Evolutionary conservation across 192 early-diverging fungal species (phyloP).

Genomic region (Coemansia sp.): DNA sequence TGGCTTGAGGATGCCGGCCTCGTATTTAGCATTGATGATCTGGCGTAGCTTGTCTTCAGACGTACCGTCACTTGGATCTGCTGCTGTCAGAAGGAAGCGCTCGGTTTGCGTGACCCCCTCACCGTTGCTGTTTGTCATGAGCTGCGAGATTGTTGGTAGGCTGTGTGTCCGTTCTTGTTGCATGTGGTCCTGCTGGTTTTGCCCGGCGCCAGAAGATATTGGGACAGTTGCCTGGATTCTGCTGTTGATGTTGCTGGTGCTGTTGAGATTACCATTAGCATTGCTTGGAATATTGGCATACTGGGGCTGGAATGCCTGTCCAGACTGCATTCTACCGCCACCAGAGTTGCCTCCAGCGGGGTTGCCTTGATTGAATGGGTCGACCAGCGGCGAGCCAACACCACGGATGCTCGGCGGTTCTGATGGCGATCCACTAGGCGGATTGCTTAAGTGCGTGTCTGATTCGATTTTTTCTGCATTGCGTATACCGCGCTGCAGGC

Average conservation of each 20-base stretch:
- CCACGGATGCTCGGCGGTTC: slow-evolving; percentile 25
- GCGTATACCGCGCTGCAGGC: slow-evolving; percentile 43
- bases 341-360: neutral
- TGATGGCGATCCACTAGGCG: slow-evolving; percentile 32
- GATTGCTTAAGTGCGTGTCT: slow-evolving; percentile 21
- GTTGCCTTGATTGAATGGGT: slow-evolving; percentile 6
- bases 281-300: neutral
- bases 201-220: neutral
- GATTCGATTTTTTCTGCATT: slow-evolving; percentile 21
- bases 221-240: neutral
- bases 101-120: slow-evolving; percentile 69
- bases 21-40: slow-evolving; percentile 93
- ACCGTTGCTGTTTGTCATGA: slow-evolving; percentile 44
- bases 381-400: slow-evolving; percentile 32
- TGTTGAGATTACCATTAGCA: neutral
- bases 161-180: slow-evolving; percentile 21
- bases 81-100: slow-evolving; percentile 84
- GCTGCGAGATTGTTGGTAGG: slow-evolving; percentile 46
- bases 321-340: slow-evolving; percentile 8
- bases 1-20: slow-evolving; percentile 94
- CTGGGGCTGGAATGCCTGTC: neutral
- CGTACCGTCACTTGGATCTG: slow-evolving; percentile 84
- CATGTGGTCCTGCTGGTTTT: neutral
- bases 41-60: slow-evolving; percentile 86
- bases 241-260: neutral